Evolutionary conservation across 768 basidiomycete species (phyloP), one percentile per base, ranked within the genome.

Genomic region (Postia placenta): DNA sequence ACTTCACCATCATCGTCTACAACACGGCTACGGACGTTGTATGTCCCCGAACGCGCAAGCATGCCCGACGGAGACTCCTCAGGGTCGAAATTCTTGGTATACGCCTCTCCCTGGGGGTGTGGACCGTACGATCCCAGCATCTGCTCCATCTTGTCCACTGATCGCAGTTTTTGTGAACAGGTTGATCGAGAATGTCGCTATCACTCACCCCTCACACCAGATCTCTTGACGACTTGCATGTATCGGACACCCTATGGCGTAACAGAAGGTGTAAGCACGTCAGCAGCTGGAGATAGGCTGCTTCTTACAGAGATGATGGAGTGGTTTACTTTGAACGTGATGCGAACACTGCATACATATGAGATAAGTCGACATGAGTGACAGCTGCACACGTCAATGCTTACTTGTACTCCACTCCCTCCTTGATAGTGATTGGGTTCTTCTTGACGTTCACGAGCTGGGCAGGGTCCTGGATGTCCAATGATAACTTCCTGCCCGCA

Each of bases 71-170:
- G 80, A 41, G 69, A 70, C 49, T 71, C 69, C 48, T 87, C 86
- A 1, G 81, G 67, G 4, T 83, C 84, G 65, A 92, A 90, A 59
- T 84, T 77, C 68, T 91, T 92, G 56, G 60, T 68, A 60, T 93
- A 87, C 4, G 87, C 62, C 22, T 83, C 73, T 27, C 76, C 80
- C 2, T 71, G 57, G n/a, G 82, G 72, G 48, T 75, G 70, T 15
- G 92, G 89, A 2, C 90, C 87, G 64, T 92, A 96, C 2, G 91
- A 93, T 15, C 95, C 95, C 19, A 97, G 77, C 95, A 98, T 97
- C 58, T 87, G 79, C 62, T 94, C 92, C 59, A 90, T 64, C 66
- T 87, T 95, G 68, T 95, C 95, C 59, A 95, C 93, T 93, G 60
- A 47, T 27, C 17, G 48, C 38, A 25, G 30, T 45, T 27, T 40